Base-by-base conservation (phyloP, 1,284 basidiomycete genomes). In the Melanopsichium pennsylvanicum region DNA sequence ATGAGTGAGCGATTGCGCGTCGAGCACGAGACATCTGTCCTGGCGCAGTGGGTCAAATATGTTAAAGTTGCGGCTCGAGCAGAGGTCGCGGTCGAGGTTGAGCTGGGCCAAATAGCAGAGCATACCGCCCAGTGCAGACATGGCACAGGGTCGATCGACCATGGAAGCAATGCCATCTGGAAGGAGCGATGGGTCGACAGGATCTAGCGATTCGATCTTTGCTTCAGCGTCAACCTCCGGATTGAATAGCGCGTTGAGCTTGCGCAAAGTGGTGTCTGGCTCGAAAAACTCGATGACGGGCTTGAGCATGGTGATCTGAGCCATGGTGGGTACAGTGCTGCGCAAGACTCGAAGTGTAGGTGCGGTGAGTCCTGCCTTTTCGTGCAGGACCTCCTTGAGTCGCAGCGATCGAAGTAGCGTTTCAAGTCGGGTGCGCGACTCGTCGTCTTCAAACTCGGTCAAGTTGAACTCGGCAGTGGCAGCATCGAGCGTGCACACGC, bases 381-480 rank as follows among this genome's bases (percentile, higher is more conserved):
- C 92, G 80, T 91, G 92, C 10, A 99, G 82, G 21, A 97, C 83
- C 81, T 98, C 96, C 82, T 97, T 97, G 1, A 93, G 92, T 43
- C 93, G 85, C 48, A 97, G 84, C 78, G 97, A 94, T 57, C 95
- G 86, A 82, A 98, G 87, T 77, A 97, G 84, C 0, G 96, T 99
- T 83, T 98, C 95, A 63, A 99, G 84, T 74, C 89, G 89, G 4
- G 95, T 97, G 33, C 93, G 87, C 73, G 90, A 93, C 13, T 91
- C 86, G 80, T 98, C 96, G 75, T 99, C 96, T 55, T 90, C 87
- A 78, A 98, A 97, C 1, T 87, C 85, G 48, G 91, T 90, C 74
- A 98, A 81, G 73, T 93, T 90, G 84, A 99, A 98, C 81, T 97
- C 91, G 58, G 93, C 95, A 0, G 96, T 98, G 7, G 94, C 87